These are phyloP conservation scores for Mariannaea sp. DNA, from an alignment of 2,329 filamentous ascomycete genomes.

Conservation along the genomic window DNA sequence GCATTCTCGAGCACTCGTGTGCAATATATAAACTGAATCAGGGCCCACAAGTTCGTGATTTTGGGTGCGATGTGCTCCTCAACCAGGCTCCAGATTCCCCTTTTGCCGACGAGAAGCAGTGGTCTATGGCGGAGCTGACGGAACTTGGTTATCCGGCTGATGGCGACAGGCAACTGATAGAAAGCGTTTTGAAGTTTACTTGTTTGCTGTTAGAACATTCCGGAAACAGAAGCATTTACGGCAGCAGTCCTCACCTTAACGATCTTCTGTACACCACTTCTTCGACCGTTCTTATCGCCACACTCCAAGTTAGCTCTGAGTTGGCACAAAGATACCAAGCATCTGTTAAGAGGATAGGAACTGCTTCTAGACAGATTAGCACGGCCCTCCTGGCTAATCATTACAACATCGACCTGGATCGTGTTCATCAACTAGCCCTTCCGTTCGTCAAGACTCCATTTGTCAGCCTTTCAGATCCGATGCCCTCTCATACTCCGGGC, in stretches of 20 bases:
- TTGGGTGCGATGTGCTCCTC: slow-evolving; percentile 68
- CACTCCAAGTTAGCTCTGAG: slow-evolving; percentile 80
- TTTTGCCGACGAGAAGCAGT: slow-evolving; percentile 54
- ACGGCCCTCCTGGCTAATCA: slow-evolving; percentile 80
- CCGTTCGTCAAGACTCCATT: slow-evolving; percentile 78
- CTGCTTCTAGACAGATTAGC: slow-evolving; percentile 68
- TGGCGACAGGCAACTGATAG: slow-evolving; percentile 79
- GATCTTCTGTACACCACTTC: slow-evolving; percentile 88
- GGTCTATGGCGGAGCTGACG: slow-evolving; percentile 53
- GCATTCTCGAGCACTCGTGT: slow-evolving; percentile 81
- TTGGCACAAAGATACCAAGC: slow-evolving; percentile 92
- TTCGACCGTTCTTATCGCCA: slow-evolving; percentile 74
- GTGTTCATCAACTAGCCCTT: slow-evolving; percentile 79
- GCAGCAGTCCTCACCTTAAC: slow-evolving; percentile 88
- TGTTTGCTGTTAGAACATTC: slow-evolving; percentile 90
- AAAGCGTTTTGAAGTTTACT: slow-evolving; percentile 83
- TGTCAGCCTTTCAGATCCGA: slow-evolving; percentile 55
- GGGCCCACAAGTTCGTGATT: slow-evolving; percentile 80
- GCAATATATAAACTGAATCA: slow-evolving; percentile 77
- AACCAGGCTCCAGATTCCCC: slow-evolving; percentile 59
- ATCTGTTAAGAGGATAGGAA: slow-evolving; percentile 77
- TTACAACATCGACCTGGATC: slow-evolving; percentile 79
- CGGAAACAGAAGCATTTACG: slow-evolving; percentile 94
- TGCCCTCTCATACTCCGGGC: slow-evolving; percentile 57
- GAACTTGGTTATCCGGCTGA: slow-evolving; percentile 70